These are phyloP conservation scores for Neocucurbitaria cava DNA, from an alignment of 2,329 filamentous ascomycete species.

Conservation along the genomic window DNA sequence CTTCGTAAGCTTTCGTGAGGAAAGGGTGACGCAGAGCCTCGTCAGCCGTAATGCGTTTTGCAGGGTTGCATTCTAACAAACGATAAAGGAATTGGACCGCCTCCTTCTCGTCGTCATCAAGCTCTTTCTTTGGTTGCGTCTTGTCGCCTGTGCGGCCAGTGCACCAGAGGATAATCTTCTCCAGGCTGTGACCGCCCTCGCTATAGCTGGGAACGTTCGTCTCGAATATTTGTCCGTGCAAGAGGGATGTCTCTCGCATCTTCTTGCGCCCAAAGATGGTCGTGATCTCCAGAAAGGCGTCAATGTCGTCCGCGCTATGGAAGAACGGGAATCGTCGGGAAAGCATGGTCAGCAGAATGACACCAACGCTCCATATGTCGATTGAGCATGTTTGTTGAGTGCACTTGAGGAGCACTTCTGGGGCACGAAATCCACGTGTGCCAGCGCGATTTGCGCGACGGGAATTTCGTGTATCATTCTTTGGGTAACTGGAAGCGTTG, in stretches of 20 bases:
- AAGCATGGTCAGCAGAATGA: slow-evolving; percentile 95
- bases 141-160: slow-evolving; percentile 74
- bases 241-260: slow-evolving; percentile 81
- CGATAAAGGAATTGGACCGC: slow-evolving; percentile 75
- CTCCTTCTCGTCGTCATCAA: slow-evolving; percentile 72
- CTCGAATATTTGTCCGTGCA: slow-evolving; percentile 92
- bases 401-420: slow-evolving; percentile 96
- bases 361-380: slow-evolving; percentile 95
- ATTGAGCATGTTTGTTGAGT: slow-evolving; percentile 91
- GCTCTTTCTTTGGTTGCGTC: slow-evolving; percentile 52
- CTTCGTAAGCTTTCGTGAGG: slow-evolving; percentile 51
- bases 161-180: slow-evolving; percentile 96
- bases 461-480: slow-evolving; percentile 85
- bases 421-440: slow-evolving; percentile 92
- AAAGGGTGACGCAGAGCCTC: slow-evolving; percentile 79
- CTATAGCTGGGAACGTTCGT: slow-evolving; percentile 91
- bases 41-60: slow-evolving; percentile 74
- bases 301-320: slow-evolving; percentile 97
- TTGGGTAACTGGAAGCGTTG: slow-evolving; percentile 74
- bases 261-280: slow-evolving; percentile 87
- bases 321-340: slow-evolving; percentile 96
- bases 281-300: slow-evolving; percentile 96
- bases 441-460: slow-evolving; percentile 92
- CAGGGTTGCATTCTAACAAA: slow-evolving; percentile 79
- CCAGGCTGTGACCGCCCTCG: slow-evolving; percentile 81